These are phyloP conservation scores for Nadsonia starkeyi-henricii DNA, from an alignment of 1,139 yeast species.

Conservation along the genomic window DNA sequence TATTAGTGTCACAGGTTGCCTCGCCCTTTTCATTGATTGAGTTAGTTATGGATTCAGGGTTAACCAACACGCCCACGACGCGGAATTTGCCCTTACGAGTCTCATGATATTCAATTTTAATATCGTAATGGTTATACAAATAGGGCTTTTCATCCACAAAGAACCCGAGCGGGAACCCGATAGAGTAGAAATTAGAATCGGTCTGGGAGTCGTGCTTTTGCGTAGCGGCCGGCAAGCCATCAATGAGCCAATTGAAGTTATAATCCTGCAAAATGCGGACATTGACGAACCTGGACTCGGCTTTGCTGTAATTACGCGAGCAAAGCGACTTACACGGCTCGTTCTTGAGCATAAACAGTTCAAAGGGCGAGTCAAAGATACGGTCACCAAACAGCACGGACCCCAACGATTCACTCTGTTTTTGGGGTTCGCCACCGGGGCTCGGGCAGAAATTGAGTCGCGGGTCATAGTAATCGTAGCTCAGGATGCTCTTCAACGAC, in stretches of 20 bases:
- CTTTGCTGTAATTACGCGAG: conserved; percentile 37
- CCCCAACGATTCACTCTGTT: conserved; percentile 84
- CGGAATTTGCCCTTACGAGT: conserved; percentile 57
- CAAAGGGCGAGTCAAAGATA: conserved; percentile 83
- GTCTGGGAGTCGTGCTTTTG: conserved; percentile 43
- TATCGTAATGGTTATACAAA: conserved; percentile 68
- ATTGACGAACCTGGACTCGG: conserved; percentile 63
- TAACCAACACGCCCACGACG: conserved; percentile 80
- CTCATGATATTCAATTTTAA: conserved; percentile 68
- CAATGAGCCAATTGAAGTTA: conserved; percentile 83
- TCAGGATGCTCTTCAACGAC: conserved; percentile 15
- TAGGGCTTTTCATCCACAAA: conserved; percentile 27
- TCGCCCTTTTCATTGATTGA: conserved; percentile 23
- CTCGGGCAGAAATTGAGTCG: conserved; percentile 80
- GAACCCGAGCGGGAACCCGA: conserved; percentile 69
- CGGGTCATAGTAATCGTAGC: conserved; percentile 65
- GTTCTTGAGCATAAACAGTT: conserved; percentile 62
- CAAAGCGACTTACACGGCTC: conserved; percentile 57
- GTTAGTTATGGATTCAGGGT: conserved; percentile 51
- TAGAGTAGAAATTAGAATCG: conserved; percentile 39
- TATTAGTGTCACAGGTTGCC: conserved; percentile 24
- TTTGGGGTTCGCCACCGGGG: conserved; percentile 38
- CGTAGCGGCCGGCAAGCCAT: conserved; percentile 84
- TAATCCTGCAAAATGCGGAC: conserved; percentile 71
- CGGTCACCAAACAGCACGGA: conserved; percentile 91